phyloP scores from a whole-genome alignment of 345 rosid genomes.

The Sonneratia caseolaris region DNA sequence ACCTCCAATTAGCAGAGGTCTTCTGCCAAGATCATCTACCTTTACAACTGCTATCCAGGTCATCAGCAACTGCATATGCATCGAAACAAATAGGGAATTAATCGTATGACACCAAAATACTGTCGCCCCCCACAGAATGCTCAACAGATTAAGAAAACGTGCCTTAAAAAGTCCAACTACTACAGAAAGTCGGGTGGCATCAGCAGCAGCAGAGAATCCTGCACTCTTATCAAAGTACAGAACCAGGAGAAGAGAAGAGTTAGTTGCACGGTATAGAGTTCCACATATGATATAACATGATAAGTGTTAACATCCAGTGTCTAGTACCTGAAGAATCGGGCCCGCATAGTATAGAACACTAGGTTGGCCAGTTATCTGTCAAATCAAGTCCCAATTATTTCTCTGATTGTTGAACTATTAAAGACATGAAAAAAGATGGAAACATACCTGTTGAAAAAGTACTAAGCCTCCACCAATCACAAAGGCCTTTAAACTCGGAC shows the following conservation, averaged over 20 bases:
- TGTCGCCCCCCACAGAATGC: neutral
- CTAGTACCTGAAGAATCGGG: conserved; percentile 81
- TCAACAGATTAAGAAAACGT: conserved; percentile 5
- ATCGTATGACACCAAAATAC: neutral
- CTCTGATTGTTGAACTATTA: neutral
- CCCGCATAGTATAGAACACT: conserved; percentile 95
- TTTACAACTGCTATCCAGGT: conserved; percentile 33
- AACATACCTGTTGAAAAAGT: conserved; percentile 80
- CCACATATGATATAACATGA: neutral
- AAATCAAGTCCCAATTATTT: conserved; percentile 4
- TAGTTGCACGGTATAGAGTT: conserved; percentile 3
- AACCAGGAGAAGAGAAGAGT: conserved; percentile 13
- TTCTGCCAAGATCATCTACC: no score
- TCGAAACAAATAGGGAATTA: conserved; percentile 4
- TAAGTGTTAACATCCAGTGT: neutral
- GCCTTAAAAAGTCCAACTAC: conserved; percentile 88
- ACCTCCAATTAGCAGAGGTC: no score
- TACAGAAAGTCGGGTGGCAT: conserved; percentile 90
- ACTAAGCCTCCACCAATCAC: conserved; percentile 90
- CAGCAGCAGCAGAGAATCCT: conserved; percentile 96
- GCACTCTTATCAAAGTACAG: conserved; percentile 40
- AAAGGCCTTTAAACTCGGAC: conserved; percentile 85
- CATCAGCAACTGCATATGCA: conserved; percentile 53
- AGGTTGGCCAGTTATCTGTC: conserved; percentile 97
- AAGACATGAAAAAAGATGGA: neutral